Conservation (phyloP, 2,329 filamentous ascomycete genomes). For the Trichoderma citrinoviride region DNA sequence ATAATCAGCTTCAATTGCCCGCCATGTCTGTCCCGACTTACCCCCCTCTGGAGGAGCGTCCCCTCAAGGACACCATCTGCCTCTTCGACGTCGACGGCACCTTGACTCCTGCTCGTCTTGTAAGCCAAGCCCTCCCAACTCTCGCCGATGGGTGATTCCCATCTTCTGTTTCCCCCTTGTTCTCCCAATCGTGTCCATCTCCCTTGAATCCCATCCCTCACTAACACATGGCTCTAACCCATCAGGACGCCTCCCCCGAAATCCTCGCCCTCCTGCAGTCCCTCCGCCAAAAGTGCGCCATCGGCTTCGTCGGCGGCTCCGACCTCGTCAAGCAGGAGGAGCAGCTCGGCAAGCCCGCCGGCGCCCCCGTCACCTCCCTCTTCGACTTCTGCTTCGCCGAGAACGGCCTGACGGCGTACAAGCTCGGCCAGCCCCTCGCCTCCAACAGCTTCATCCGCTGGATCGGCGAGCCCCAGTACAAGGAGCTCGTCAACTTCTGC, state of each 20-base stretch:
- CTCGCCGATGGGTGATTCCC: background rate
- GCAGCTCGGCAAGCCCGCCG: conserved; percentile 69
- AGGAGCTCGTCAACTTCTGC: conserved; percentile 71
- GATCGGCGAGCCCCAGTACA: conserved; percentile 82
- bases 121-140: conserved; percentile 41
- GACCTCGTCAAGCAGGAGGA: conserved; percentile 94
- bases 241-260: conserved; percentile 67
- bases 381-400: conserved; percentile 99
- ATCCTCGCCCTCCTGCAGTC: conserved; percentile 77
- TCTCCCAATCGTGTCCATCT: background rate
- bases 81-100: conserved; percentile 97
- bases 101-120: conserved; percentile 76
- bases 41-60: conserved; percentile 77
- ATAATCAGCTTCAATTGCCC: conserved; percentile 4
- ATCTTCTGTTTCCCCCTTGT: background rate
- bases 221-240: background rate
- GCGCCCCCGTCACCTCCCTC: conserved; percentile 70
- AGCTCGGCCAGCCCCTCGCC: conserved; percentile 71
- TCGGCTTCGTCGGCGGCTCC: conserved; percentile 90
- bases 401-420: conserved; percentile 91
- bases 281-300: conserved; percentile 82
- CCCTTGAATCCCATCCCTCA: background rate
- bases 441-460: conserved; percentile 86
- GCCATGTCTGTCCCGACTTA: conserved; percentile 51
- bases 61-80: conserved; percentile 86